Evolutionary conservation across 2,329 filamentous ascomycete genomes (phyloP).

Genomic region (Aspergillus brasiliensis): DNA sequence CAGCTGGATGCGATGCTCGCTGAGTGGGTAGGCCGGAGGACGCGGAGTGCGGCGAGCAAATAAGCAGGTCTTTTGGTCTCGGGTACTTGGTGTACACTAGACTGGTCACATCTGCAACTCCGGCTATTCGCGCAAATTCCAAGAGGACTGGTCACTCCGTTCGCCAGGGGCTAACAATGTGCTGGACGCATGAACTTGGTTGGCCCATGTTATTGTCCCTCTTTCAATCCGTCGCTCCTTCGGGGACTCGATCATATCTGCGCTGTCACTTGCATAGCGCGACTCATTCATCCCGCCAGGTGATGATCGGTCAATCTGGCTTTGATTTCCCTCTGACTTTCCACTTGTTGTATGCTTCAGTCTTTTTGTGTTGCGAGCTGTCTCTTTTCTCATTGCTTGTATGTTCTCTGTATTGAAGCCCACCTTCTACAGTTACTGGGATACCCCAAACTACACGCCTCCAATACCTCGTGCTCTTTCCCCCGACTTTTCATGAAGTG

Average conservation of each 20-base stretch:
- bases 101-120: background rate
- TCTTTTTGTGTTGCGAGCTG: slow-evolving; percentile 7
- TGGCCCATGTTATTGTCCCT: slow-evolving; percentile 6
- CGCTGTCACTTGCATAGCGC: background rate
- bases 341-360: slow-evolving; percentile 17
- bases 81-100: background rate
- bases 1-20: slow-evolving; percentile 86
- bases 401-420: slow-evolving; percentile 17
- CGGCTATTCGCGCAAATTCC: background rate
- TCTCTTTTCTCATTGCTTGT: slow-evolving; percentile 15
- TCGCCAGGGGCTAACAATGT: slow-evolving; percentile 21
- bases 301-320: background rate
- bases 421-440: slow-evolving; percentile 20
- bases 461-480: slow-evolving; percentile 9
- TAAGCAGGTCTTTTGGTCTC: slow-evolving; percentile 4
- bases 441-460: slow-evolving; percentile 33
- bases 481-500: slow-evolving; percentile 12
- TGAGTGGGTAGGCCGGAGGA: slow-evolving; percentile 66
- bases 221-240: slow-evolving; percentile 16
- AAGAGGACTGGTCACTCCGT: background rate
- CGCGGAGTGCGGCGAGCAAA: slow-evolving; percentile 27
- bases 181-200: slow-evolving; percentile 23
- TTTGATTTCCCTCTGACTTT: slow-evolving; percentile 11
- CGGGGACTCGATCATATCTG: background rate
- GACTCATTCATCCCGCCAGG: no score